Base-by-base conservation (phyloP, 805 yeast genomes). In the Wickerhamomyces alni region DNA sequence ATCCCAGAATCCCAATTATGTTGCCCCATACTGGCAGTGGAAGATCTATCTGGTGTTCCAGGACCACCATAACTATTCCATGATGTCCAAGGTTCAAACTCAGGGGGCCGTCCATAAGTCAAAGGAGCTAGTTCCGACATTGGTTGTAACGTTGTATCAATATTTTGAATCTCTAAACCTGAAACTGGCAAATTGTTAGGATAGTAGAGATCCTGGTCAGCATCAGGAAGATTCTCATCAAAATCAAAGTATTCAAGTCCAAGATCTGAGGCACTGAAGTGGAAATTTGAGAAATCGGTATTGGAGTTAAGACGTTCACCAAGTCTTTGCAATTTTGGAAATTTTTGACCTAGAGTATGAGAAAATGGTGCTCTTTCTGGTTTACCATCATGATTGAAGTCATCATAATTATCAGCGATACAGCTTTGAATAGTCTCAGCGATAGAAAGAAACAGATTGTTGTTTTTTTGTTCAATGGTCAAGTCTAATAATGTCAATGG, bases 401-500 rank as follows among this genome's bases (percentile, higher is more conserved):
- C 57, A 17, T 45, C 49, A 40, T 47, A 55, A 35, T 51, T 46
- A 40, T 76, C 80, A 51, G 72, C 74, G 11, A 75, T 67, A 44
- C 83, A 76, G 51, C 82, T 72, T 19, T 77, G 75, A 3, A 79
- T 75, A 33, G 79, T 68, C 48, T 80, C 85, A 38, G 72, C 79
- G 32, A 75, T 75, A 16, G 83, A 76, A 10, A 73, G 63, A 48
- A 77, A 80, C 32, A 67, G 57, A 29, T 64, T 57, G 45, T 51
- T 54, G 37, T 59, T 62, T 42, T 67, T 69, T 33, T 62, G 63
- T 46, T 70, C 75, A 11, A 66, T 56, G 27, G 64, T 53, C 24
- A 80, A 58, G 30, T 77, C 80, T 33, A 77, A 47, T 29, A 80
- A 55, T 44, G 74, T 73, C 36, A 72, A 72, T 22, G 72, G 62